Evolutionary conservation across 73 alveolate genomes (phyloP).

Genomic region (Symbiodinium natans): DNA sequence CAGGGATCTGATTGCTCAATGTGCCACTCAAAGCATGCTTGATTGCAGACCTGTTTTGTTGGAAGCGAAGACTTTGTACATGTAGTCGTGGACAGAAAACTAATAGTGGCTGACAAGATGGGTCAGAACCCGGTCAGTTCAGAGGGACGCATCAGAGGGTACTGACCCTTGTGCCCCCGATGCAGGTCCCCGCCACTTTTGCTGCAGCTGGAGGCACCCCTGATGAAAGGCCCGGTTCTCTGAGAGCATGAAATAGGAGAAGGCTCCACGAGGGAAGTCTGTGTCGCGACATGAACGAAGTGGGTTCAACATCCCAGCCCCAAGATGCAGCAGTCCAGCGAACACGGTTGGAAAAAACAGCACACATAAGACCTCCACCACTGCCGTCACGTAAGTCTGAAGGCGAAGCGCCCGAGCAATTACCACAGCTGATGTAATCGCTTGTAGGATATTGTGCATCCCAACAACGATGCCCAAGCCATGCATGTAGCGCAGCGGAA

Average conservation of each 20-base stretch:
- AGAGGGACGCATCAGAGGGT: neutral
- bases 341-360: neutral
- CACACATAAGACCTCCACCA: neutral
- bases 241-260: neutral
- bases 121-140: neutral
- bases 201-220: neutral
- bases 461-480: neutral
- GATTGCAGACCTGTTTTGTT: no score
- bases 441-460: neutral
- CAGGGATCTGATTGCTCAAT: no score
- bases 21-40: no score
- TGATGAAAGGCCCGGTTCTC: conserved; percentile 2
- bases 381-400: neutral
- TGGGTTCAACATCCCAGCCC: conserved; percentile 16
- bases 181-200: neutral
- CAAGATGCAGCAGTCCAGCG: neutral
- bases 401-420: neutral
- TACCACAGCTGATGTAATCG: neutral
- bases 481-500: neutral
- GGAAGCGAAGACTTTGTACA: no score
- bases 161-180: neutral
- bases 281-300: neutral
- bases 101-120: no score
- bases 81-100: no score
- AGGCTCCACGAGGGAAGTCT: conserved; percentile 20